Evolutionary conservation across 1,139 yeast genomes (phyloP).

Genomic region (Pichia sorboxylosa): DNA sequence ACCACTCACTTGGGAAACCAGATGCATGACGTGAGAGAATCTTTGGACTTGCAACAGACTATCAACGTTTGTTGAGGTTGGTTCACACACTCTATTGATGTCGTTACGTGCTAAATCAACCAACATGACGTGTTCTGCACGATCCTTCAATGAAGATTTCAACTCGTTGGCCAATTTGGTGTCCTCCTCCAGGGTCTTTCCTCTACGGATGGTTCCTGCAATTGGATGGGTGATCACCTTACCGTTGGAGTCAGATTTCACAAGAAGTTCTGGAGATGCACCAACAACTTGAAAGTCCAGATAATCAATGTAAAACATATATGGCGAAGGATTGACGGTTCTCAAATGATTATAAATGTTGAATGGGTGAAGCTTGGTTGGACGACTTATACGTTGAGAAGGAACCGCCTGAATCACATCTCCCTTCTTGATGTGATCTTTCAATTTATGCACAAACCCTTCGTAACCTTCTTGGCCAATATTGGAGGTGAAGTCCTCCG

Average conservation of each 20-base stretch:
- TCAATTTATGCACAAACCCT: constrained; percentile 59
- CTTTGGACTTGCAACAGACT: constrained; percentile 80
- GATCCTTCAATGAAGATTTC: constrained; percentile 72
- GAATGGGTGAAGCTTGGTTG: constrained; percentile 90
- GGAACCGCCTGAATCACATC: constrained; percentile 97
- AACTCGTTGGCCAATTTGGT: constrained; percentile 68
- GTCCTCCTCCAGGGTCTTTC: constrained; percentile 83
- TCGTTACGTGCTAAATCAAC: constrained; percentile 96
- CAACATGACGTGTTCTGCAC: constrained; percentile 97
- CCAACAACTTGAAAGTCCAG: constrained; percentile 90
- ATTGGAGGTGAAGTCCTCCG: constrained; percentile 68
- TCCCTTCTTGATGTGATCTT: constrained; percentile 75
- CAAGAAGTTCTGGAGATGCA: constrained; percentile 91
- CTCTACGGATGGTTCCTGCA: constrained; percentile 91
- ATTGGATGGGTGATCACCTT: constrained; percentile 89
- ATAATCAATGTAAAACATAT: constrained; percentile 85
- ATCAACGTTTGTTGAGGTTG: constrained; percentile 74
- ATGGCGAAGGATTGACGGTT: constrained; percentile 95
- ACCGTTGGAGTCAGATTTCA: constrained; percentile 61
- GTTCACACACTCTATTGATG: constrained; percentile 87
- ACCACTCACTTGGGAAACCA: constrained; percentile 92
- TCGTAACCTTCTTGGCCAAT: constrained; percentile 93
- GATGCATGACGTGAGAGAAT: constrained; percentile 94
- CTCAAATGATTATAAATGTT: constrained; percentile 89
- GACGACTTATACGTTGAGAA: constrained; percentile 90